Base-by-base conservation (phyloP, 2,329 filamentous ascomycete species). In the Pyrenochaeta sp. region DNA sequence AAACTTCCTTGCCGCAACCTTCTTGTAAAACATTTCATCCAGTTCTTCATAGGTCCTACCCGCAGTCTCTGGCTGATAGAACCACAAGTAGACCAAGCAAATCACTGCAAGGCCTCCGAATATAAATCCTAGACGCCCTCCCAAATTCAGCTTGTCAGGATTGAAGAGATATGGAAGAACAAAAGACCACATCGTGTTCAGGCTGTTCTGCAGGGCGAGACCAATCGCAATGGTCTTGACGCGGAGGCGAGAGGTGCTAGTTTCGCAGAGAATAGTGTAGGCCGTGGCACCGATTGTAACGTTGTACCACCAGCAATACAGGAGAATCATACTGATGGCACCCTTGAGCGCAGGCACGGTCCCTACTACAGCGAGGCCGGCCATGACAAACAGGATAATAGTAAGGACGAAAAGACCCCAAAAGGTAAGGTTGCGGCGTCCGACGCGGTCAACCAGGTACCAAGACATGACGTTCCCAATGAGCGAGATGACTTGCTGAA, bases 271-370 rank as follows among this genome's bases (percentile, higher is more conserved):
- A 9, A 96, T 84, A 0, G 91, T 93, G 78, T 94, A 96, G 72
- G 89, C 91, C 4, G 96, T 90, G 0, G 92, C 93, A 27, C 92
- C 92, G 39, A 96, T 91, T 0, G 90, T 90, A 35, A 92, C 81
- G 71, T 96, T 90, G 76, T 96, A 96, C 71, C 88, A 86, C 42
- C 93, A 78, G 0, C 91, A 62, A 27, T 60, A 67, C 10, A 67
- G 10, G 1, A 69, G 33, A 20, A 64, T 59, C 56, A 68, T 61
- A 55, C 77, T 77, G 51, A 76, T 73, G 11, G 58, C 60, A 23
- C 60, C 69, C 23, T 65, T 61, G 3, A 92, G 81, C 0, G 90
- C 90, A 3, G 92, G 81, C 1, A 76, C 67, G 0, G 50, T 49
- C 1, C 48, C 57, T 11, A 51, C 50, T 4, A 57, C 54, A 3